These are phyloP conservation scores for Penicillium sp. DNA, from an alignment of 2,329 filamentous ascomycete species.

Conservation along the genomic window DNA sequence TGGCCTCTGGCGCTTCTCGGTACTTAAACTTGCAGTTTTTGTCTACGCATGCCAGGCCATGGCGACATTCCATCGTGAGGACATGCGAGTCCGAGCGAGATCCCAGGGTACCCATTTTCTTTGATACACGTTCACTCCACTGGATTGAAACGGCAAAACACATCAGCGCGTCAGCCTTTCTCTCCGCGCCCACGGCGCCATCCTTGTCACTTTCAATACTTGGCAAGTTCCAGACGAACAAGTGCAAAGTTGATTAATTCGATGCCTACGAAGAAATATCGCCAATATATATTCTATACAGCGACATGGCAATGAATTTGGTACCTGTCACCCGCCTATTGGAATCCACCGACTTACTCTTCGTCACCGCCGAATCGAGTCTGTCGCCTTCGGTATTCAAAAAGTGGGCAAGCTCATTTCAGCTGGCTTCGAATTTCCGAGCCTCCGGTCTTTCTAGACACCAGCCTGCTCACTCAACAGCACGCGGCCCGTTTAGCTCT, in stretches of 20 bases:
- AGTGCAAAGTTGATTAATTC: background rate
- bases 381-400: conserved; percentile 7
- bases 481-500: conserved; percentile 51
- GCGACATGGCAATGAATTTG: background rate
- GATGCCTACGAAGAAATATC: background rate
- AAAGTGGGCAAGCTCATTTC: conserved; percentile 35
- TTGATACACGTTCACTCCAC: background rate
- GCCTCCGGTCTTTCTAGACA: conserved; percentile 48
- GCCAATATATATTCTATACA: background rate
- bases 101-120: background rate
- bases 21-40: background rate
- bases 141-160: background rate
- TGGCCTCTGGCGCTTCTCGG: too few species aligned
- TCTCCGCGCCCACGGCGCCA: too few species aligned
- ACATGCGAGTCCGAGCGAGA: background rate
- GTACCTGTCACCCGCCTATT: background rate
- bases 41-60: background rate
- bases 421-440: conserved; percentile 50
- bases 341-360: background rate
- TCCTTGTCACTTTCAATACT: background rate
- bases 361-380: background rate
- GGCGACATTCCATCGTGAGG: background rate
- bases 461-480: conserved; percentile 56
- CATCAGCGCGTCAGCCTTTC: too few species aligned
- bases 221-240: background rate